Conservation (phyloP, 2,329 filamentous ascomycete species). For the Beauveria sp. region DNA sequence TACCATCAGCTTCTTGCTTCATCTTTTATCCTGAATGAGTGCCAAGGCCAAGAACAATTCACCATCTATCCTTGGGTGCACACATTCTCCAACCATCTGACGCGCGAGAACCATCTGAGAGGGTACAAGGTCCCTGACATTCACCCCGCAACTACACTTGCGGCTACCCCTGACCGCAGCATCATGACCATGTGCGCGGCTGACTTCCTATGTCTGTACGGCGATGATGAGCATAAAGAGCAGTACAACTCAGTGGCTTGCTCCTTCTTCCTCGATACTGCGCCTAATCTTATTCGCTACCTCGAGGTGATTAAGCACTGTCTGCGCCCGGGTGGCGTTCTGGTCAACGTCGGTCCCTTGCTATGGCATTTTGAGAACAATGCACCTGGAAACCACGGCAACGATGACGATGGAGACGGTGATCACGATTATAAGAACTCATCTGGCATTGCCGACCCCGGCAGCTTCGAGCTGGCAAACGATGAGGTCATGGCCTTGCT, state of each 20-base stretch:
- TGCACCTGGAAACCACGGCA: conserved; percentile 48
- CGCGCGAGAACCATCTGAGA: conserved; percentile 65
- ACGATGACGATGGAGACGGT: conserved; percentile 42
- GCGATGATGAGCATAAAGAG: conserved; percentile 49
- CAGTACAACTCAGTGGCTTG: conserved; percentile 76
- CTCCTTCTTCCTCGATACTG: conserved; percentile 96
- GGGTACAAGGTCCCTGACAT: conserved; percentile 73
- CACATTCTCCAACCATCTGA: conserved; percentile 78
- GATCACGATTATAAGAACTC: conserved; percentile 41
- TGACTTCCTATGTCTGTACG: conserved; percentile 86
- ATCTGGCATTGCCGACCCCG: conserved; percentile 76
- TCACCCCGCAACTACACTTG: conserved; percentile 55
- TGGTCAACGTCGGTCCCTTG: conserved; percentile 85
- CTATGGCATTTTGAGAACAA: conserved; percentile 93
- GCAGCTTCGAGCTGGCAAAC: conserved; percentile 81
- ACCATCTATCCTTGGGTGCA: conserved; percentile 79
- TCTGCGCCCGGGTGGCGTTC: conserved; percentile 67
- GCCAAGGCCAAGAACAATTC: conserved; percentile 52
- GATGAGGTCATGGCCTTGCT: conserved; percentile 80
- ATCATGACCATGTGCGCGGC: conserved; percentile 89
- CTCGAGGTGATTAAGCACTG: conserved; percentile 76
- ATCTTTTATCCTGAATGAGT: conserved; percentile 65
- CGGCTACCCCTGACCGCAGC: conserved; percentile 34
- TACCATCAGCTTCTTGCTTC: conserved; percentile 94
- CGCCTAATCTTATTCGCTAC: conserved; percentile 85